Percentiles rank a stretch among this genome's conserved stretches.
Evolutionary conservation across 805 yeast genomes (phyloP).

Genomic region (Scheffersomyces coipomensis): DNA sequence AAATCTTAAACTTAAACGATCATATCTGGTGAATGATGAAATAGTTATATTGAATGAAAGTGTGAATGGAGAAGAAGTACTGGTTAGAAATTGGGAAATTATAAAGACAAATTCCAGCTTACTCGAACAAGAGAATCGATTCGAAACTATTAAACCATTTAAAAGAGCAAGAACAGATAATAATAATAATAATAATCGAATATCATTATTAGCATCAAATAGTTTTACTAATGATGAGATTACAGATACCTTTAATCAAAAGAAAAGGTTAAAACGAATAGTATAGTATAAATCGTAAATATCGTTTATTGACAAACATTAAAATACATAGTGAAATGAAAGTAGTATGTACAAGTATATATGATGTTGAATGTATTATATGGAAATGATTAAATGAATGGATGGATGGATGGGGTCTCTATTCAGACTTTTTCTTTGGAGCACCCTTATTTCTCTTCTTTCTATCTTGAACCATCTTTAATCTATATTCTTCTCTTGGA

Average conservation of each 20-base stretch:
- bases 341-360: slow-evolving; percentile 1
- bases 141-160: background rate
- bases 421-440: slow-evolving; percentile 61
- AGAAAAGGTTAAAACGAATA: slow-evolving; percentile 7
- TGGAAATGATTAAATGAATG: too few relatives aligned
- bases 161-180: background rate
- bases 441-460: slow-evolving; percentile 90
- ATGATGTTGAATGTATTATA: too few relatives aligned
- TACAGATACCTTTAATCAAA: slow-evolving; percentile 25
- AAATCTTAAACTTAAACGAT: background rate
- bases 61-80: background rate
- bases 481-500: slow-evolving; percentile 68
- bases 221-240: slow-evolving; percentile 15
- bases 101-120: background rate
- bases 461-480: slow-evolving; percentile 59
- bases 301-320: slow-evolving; percentile 5
- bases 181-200: background rate
- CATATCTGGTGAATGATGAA: background rate
- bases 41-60: slow-evolving; percentile 2
- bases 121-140: background rate
- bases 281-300: background rate
- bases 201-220: background rate
- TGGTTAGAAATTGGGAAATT: slow-evolving; percentile 2
- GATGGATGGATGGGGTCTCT: background rate
- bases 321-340: slow-evolving; percentile 1